These are phyloP conservation scores for Ascochyta viciae-villosae DNA, from an alignment of 2,329 filamentous ascomycete species.

Conservation along the genomic window DNA sequence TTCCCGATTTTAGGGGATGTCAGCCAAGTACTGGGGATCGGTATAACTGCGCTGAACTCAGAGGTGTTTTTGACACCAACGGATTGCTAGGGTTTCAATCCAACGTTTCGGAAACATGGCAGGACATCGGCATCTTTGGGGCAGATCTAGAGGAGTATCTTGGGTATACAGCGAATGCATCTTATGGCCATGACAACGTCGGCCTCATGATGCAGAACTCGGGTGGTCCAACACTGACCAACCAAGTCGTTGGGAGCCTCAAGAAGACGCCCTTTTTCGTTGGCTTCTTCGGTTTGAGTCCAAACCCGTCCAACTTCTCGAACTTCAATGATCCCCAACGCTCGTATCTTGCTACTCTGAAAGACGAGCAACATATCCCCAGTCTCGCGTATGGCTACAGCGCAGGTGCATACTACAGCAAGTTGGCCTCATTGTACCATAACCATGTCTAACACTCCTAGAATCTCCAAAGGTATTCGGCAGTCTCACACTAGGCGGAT, in stretches of 20 bases:
- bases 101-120: not conserved
- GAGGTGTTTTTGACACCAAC: slow-evolving; percentile 2
- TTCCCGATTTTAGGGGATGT: slow-evolving; percentile 10
- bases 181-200: slow-evolving; percentile 26
- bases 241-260: slow-evolving; percentile 22
- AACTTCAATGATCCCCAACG: slow-evolving; percentile 46
- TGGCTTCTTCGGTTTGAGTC: slow-evolving; percentile 50
- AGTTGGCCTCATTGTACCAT: no score
- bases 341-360: slow-evolving; percentile 19
- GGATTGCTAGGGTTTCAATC: not conserved
- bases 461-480: slow-evolving; percentile 17
- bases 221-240: slow-evolving; percentile 20
- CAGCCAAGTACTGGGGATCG: not conserved
- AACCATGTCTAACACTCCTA: not conserved
- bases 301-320: slow-evolving; percentile 57
- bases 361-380: slow-evolving; percentile 1
- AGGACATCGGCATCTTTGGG: not conserved
- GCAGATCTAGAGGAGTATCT: not conserved
- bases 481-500: slow-evolving; percentile 51
- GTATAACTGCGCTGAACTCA: not conserved
- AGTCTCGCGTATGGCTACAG: slow-evolving; percentile 5
- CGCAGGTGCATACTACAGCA: slow-evolving; percentile 3
- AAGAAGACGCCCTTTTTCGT: slow-evolving; percentile 23
- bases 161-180: not conserved
- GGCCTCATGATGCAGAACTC: slow-evolving; percentile 39